A percentile compares a stretch with the other conserved stretches of the same genome.
phyloP scores from a whole-genome alignment of 306 rosid species.

The Citrullus colocynthis region DNA sequence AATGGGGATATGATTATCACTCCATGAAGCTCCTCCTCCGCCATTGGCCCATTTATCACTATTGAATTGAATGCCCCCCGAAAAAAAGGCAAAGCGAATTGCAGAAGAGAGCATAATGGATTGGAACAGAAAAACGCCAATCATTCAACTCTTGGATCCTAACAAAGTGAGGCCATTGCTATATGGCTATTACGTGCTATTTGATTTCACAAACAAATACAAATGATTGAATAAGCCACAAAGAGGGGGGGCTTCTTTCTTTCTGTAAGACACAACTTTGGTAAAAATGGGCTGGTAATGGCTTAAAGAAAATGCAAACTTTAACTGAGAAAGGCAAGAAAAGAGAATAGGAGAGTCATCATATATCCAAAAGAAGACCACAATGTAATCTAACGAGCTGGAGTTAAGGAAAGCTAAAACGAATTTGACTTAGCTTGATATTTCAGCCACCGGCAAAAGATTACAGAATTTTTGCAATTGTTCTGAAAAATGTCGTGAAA shows the following conservation, averaged over 20 bases:
- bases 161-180: not conserved
- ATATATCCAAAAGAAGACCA: not conserved
- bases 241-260: not conserved
- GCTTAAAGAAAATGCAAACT: not conserved
- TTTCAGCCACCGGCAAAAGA: conserved; percentile 5
- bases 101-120: not conserved
- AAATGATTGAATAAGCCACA: not conserved
- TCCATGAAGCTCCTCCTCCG: not conserved
- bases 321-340: not conserved
- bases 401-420: not conserved
- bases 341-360: not conserved
- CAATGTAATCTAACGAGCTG: not conserved
- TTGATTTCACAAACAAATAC: not conserved
- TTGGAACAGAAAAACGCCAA: not conserved
- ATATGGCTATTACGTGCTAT: not conserved
- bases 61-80: not conserved
- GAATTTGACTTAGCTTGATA: not conserved
- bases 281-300: not conserved
- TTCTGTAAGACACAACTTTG: not conserved
- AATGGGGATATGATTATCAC: not conserved
- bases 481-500: conserved; percentile 2
- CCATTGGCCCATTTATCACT: not conserved
- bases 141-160: not conserved
- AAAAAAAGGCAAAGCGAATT: not conserved
- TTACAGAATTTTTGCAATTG: not conserved